These are phyloP conservation scores for Ophiocordyceps camponoti-floridani DNA, from an alignment of 2,329 filamentous ascomycete species.

Conservation along the genomic window DNA sequence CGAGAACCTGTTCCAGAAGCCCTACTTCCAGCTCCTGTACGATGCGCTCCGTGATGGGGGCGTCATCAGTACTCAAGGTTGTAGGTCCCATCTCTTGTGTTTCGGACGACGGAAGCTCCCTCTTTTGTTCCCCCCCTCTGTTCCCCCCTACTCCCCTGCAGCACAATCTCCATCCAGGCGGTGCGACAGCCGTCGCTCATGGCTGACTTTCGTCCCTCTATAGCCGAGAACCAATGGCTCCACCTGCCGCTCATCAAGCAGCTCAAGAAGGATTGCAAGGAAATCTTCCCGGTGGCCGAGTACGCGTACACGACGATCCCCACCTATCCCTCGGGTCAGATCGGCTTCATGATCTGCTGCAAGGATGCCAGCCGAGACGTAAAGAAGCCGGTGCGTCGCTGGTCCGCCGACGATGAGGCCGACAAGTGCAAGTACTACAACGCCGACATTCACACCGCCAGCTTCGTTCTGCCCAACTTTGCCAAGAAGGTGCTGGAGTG, in stretches of 20 bases:
- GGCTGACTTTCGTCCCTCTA: conserved; percentile 2
- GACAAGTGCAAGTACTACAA: conserved; percentile 95
- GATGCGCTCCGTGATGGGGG: conserved; percentile 79
- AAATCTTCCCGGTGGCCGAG: conserved; percentile 94
- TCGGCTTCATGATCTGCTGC: conserved; percentile 99
- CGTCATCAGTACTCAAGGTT: conserved; percentile 99
- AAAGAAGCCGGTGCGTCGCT: conserved; percentile 66
- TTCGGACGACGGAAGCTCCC: neutral
- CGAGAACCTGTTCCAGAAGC: conserved; percentile 94
- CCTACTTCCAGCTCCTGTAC: conserved; percentile 89
- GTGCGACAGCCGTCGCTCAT: neutral
- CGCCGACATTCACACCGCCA: conserved; percentile 85
- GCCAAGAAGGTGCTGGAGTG: conserved; percentile 45
- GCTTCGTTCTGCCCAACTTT: conserved; percentile 86
- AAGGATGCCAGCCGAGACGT: conserved; percentile 79
- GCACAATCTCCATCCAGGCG: too few species aligned
- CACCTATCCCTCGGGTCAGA: conserved; percentile 96
- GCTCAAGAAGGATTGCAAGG: conserved; percentile 91
- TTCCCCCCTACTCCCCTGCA: neutral
- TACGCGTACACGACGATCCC: conserved; percentile 99
- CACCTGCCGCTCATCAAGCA: conserved; percentile 85
- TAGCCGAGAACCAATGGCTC: conserved; percentile 99
- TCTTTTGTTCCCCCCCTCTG: neutral
- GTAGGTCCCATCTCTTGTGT: conserved; percentile 61
- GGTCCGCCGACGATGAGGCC: conserved; percentile 76